These are phyloP conservation scores for Pichia insulana DNA, from an alignment of 805 yeast genomes.

Conservation along the genomic window DNA sequence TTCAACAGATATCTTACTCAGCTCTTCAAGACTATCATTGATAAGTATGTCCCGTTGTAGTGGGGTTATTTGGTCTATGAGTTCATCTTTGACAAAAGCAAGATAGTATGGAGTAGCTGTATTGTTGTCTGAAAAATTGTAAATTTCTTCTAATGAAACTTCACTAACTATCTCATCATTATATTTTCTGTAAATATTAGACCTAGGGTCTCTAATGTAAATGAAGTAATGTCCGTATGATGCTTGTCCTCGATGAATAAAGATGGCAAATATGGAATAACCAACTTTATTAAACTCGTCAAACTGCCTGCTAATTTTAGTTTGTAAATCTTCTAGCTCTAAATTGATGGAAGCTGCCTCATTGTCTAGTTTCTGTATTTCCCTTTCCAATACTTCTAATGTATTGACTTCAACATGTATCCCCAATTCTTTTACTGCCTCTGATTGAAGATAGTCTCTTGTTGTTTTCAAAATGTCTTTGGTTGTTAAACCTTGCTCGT, in stretches of 20 bases:
- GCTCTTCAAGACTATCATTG: constrained; percentile 1
- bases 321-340: constrained; percentile 37
- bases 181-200: constrained; percentile 71
- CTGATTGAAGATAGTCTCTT: constrained; percentile 43
- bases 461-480: constrained; percentile 50
- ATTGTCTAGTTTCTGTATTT: constrained; percentile 38
- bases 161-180: constrained; percentile 93
- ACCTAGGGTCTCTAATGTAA: constrained; percentile 70
- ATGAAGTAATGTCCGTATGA: constrained; percentile 97
- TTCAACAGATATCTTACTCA: not conserved
- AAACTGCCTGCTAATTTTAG: constrained; percentile 51
- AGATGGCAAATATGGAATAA: constrained; percentile 81
- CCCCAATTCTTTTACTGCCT: constrained; percentile 28
- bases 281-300: constrained; percentile 52
- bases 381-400: constrained; percentile 37
- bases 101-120: constrained; percentile 92
- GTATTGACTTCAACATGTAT: constrained; percentile 37
- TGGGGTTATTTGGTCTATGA: constrained; percentile 53
- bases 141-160: constrained; percentile 57
- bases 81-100: constrained; percentile 67
- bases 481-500: constrained; percentile 42
- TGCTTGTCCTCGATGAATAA: constrained; percentile 93
- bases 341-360: constrained; percentile 34
- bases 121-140: constrained; percentile 57
- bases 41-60: constrained; percentile 39